Evolutionary conservation across 768 basidiomycete species (phyloP).

Genomic region (Suillus subaureus): DNA sequence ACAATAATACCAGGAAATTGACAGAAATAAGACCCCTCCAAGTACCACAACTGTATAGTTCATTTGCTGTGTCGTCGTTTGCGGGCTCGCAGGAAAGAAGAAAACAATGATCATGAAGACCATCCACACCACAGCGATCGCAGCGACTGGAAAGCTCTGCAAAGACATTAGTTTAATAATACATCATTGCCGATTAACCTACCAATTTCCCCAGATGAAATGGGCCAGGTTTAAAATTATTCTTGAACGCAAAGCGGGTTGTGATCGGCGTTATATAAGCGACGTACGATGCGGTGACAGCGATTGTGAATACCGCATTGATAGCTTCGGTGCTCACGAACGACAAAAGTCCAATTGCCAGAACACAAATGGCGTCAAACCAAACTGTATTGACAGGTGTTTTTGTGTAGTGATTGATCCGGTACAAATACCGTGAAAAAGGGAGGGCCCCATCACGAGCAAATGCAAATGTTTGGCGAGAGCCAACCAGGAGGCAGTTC

Average conservation of each 20-base stretch:
- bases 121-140: slow-evolving; percentile 38
- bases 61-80: background rate
- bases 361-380: background rate
- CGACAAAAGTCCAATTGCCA: background rate
- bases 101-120: slow-evolving; percentile 35
- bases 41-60: slow-evolving; percentile 23
- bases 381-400: background rate
- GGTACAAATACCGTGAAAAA: background rate
- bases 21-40: slow-evolving; percentile 30
- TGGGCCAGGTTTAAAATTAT: background rate
- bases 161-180: background rate
- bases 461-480: background rate
- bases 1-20: slow-evolving; percentile 7
- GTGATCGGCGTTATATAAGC: background rate
- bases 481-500: background rate
- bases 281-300: background rate
- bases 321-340: background rate
- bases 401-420: background rate
- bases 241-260: background rate
- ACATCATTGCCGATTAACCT: background rate
- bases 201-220: background rate
- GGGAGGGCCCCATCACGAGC: background rate
- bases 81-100: slow-evolving; percentile 19
- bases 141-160: slow-evolving; percentile 32
- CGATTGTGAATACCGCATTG: background rate